Base-by-base conservation (phyloP, 495 filamentous ascomycete genomes). In the Neurospora hispaniola region DNA sequence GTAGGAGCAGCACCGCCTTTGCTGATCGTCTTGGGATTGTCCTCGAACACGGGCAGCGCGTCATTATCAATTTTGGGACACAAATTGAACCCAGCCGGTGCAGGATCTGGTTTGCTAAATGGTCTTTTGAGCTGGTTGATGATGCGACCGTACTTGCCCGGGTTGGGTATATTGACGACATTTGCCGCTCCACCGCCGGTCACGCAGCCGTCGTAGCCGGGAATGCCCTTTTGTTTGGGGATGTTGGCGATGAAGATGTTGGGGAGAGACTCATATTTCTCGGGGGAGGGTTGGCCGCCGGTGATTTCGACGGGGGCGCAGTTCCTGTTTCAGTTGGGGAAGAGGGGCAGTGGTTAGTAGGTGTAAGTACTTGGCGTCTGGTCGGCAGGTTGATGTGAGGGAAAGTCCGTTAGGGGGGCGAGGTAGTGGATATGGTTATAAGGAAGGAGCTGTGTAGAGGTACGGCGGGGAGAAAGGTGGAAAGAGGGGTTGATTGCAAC, bases 231-330 rank as follows among this genome's bases (percentile, higher is more conserved):
- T 73, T 80, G 71, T 4, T 73, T 73, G 18, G 74, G 71, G 41
- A 91, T 80, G 70, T 92, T 91, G 71, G 89, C 89, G 5, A 85
- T 76, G 78, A 90, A 91, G 71, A 91, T 80, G 8, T 84, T 79
- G 0, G 90, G 90, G 48, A 86, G 82, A 4, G 42, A 41, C 75
- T 82, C 71, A 72, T 81, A 80, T 35, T 78, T 77, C 8, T 73
- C 71, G 3, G 62, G 69, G 27, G 80, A 75, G 18, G 73, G 74
- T 5, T 75, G 62, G 42, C 87, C 83, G 35, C 83, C 82, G 20
- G 80, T 84, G 74, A 90, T 84, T 23, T 80, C 84, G 69, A 88
- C 80, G 7, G 85, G 80, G 0, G 87, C 86, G 72, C 88, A 90
- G 77, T 87, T 88, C 85, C 76, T 78, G 43, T 23, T 54, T 12